Evolutionary conservation across 148 eudicot genomes (phyloP).

Genomic region (Diospyros lotus): DNA sequence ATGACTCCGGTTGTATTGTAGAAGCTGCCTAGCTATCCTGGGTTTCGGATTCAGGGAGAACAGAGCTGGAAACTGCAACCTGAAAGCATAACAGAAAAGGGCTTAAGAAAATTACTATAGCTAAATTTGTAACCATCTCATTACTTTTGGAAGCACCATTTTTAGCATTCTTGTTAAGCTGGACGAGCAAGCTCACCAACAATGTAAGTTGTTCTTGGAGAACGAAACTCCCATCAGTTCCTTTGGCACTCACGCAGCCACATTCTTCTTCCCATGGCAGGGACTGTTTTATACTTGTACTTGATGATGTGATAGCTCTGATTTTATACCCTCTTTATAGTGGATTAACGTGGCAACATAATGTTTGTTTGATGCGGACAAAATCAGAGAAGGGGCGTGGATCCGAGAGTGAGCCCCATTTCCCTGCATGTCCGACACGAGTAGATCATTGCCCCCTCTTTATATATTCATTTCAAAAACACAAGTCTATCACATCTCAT

Average conservation of each 20-base stretch:
- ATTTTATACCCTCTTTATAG: too few species aligned
- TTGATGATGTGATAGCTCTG: too few species aligned
- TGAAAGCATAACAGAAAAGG: background rate
- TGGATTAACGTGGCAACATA: too few species aligned
- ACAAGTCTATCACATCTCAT: too few species aligned
- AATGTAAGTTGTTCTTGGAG: background rate
- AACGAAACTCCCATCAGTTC: background rate
- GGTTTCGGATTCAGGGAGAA: background rate
- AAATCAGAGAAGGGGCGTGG: too few species aligned
- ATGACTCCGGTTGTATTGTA: background rate
- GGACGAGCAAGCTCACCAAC: slow-evolving; percentile 3
- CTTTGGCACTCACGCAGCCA: background rate
- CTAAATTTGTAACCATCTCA: background rate
- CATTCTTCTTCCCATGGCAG: background rate
- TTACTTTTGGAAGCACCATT: background rate
- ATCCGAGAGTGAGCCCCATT: too few species aligned
- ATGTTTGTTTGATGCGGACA: too few species aligned
- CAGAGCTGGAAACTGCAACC: background rate
- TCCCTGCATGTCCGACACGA: too few species aligned
- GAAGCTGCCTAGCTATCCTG: background rate
- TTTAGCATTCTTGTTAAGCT: slow-evolving; percentile 4
- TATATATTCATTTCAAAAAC: too few species aligned
- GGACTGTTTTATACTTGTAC: too few species aligned
- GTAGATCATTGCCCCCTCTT: too few species aligned
- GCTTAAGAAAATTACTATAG: background rate